Base-by-base conservation (phyloP, 176 grass and related monocot genomes). In the Musa troglodytarum region DNA sequence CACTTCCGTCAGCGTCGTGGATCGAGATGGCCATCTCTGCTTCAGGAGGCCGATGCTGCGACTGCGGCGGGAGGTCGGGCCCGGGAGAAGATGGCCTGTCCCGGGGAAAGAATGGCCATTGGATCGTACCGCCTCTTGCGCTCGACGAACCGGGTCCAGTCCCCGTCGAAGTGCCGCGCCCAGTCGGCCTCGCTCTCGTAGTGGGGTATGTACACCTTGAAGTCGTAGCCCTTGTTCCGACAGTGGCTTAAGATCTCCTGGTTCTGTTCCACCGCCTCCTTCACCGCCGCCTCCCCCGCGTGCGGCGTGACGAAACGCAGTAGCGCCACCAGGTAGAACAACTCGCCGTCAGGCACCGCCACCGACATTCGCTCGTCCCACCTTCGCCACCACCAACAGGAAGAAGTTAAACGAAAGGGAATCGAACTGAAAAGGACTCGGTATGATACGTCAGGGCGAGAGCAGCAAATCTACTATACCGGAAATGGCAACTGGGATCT, bases 291-390 rank as follows among this genome's bases (percentile, higher is more conserved):
- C 0, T 88, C 83, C 5, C 81, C 84, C 0, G 84, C 75, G 56
- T 75, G 80, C 22, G 49, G 73, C 16, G 70, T 79, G 86, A 85
- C 85, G 84, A 95, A 94, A 0, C 96, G 80, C 9, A 99, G 91
- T 74, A 99, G 85, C 66, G 96, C 96, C 69, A 99, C 96, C 55
- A 99, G 86, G 81, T 99, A 99, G 82, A 99, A 99, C 53, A 99
- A 55, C 70, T 89, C 85, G 69, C 84, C 81, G 6, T 92, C 83
- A 52, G 91, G 91, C 16, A 99, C 65, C 43, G 86, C 86, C 65
- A 95, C 88, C 74, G 91, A 99, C 84, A 83, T 99, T 51, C 80
- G 80, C 1, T 57, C 62, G 67, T 99, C 96, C 96, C 96, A 99
- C 96, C 95, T 96, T 77, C 64, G 64, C 15, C 12, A 52, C 15